A percentile compares a stretch with the other conserved stretches of the same genome.
Conservation (phyloP, 108 stramenopile genomes). For the Pseudonitzschia delicatissima region DNA sequence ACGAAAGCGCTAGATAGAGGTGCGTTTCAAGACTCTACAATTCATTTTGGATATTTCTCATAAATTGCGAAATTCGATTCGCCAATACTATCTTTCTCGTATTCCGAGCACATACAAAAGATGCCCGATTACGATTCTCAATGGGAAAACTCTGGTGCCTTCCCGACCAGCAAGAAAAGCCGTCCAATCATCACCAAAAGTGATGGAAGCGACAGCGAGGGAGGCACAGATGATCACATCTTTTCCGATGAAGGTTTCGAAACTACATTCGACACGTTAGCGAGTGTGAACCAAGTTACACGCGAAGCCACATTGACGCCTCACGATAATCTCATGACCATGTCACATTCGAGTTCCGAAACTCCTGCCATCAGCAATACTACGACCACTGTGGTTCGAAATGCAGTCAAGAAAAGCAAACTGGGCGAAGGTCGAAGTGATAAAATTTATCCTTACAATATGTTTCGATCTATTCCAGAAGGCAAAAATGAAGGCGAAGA, state of each 20-base stretch:
- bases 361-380: constrained; percentile 27
- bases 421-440: not conserved
- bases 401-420: constrained; percentile 4
- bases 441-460: constrained; percentile 24
- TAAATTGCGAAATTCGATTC: not conserved
- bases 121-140: not conserved
- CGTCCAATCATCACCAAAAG: not conserved
- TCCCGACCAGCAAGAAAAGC: not conserved
- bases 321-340: constrained; percentile 13
- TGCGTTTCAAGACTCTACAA: not conserved
- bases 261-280: constrained; percentile 13
- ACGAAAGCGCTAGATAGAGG: not conserved
- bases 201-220: not conserved
- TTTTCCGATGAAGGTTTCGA: constrained; percentile 20
- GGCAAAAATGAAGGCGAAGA: not conserved
- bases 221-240: not conserved
- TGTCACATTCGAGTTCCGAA: constrained; percentile 23
- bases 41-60: not conserved
- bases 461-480: constrained; percentile 19
- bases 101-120: not conserved
- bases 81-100: not conserved
- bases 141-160: not conserved
- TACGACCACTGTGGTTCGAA: not conserved
- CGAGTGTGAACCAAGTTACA: constrained; percentile 16
- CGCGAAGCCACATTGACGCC: constrained; percentile 12